Evolutionary conservation across 192 early-diverging fungal species (phyloP).

Genomic region (Chytriomyces hyalinus): DNA sequence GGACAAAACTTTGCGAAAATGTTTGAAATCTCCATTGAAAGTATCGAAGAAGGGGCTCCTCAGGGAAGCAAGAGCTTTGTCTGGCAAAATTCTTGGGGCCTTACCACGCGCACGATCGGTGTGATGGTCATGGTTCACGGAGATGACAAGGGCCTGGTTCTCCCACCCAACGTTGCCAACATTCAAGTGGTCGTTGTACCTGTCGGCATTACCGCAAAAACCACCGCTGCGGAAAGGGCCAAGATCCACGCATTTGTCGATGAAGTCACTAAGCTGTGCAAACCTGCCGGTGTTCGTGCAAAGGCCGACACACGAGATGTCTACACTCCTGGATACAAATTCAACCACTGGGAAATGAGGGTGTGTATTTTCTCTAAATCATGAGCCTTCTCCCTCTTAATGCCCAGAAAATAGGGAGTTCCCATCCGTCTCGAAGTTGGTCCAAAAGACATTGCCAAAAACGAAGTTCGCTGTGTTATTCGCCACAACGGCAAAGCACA

Average conservation of each 20-base stretch:
- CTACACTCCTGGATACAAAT: slow-evolving; percentile 96
- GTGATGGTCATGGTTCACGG: slow-evolving; percentile 99
- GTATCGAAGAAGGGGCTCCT: slow-evolving; percentile 64
- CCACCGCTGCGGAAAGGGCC: slow-evolving; percentile 73
- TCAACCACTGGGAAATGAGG: slow-evolving; percentile 97
- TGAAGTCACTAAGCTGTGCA: slow-evolving; percentile 66
- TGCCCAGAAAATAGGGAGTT: slow-evolving; percentile 70
- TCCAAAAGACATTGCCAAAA: slow-evolving; percentile 88
- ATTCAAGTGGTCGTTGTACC: slow-evolving; percentile 93
- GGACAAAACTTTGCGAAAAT: slow-evolving; percentile 99
- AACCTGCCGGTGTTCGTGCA: slow-evolving; percentile 74
- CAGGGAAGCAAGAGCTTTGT: slow-evolving; percentile 72
- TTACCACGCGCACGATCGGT: slow-evolving; percentile 96
- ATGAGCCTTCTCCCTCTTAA: no score
- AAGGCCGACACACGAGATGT: slow-evolving; percentile 80
- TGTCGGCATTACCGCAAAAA: slow-evolving; percentile 89
- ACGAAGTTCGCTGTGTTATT: slow-evolving; percentile 77
- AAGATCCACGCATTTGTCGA: slow-evolving; percentile 71
- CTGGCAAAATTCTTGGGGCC: slow-evolving; percentile 99
- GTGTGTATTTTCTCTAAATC: slow-evolving; percentile 43
- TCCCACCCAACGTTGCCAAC: slow-evolving; percentile 91
- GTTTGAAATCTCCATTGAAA: slow-evolving; percentile 94
- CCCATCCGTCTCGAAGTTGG: slow-evolving; percentile 97
- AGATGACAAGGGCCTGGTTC: slow-evolving; percentile 97
- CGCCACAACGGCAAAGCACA: slow-evolving; percentile 77